These are phyloP conservation scores for Fusarium sp. DNA, from an alignment of 2,329 filamentous ascomycete genomes.

Conservation along the genomic window DNA sequence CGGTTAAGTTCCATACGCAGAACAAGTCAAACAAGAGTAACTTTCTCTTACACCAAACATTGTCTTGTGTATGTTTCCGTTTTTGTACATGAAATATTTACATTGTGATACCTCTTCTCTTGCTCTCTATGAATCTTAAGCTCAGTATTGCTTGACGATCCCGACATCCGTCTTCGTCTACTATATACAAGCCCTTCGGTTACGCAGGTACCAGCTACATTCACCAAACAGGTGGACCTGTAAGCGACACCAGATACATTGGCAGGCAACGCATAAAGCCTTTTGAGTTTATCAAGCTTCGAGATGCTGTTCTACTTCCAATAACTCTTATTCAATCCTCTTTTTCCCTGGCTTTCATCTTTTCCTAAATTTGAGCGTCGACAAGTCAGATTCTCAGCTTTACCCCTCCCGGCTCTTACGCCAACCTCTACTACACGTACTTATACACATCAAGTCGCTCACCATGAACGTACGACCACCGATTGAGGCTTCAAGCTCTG, in stretches of 20 bases:
- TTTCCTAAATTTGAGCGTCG: slow-evolving; percentile 1
- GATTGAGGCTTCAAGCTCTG: slow-evolving; percentile 81
- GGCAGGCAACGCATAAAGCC: slow-evolving; percentile 12
- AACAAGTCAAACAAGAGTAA: slow-evolving; percentile 28
- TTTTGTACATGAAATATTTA: slow-evolving; percentile 10
- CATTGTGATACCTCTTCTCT: not conserved
- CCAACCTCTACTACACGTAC: slow-evolving; percentile 6
- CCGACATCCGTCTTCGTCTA: not conserved
- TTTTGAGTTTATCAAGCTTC: slow-evolving; percentile 12
- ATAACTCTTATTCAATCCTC: slow-evolving; percentile 8
- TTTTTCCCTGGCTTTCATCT: not conserved
- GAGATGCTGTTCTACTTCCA: slow-evolving; percentile 28
- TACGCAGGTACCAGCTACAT: slow-evolving; percentile 19
- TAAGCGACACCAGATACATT: slow-evolving; percentile 28
- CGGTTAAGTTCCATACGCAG: slow-evolving; percentile 29
- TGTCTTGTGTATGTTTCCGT: slow-evolving; percentile 1
- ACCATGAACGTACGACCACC: slow-evolving; percentile 89
- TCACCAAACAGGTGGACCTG: slow-evolving; percentile 35
- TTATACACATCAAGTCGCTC: slow-evolving; percentile 27
- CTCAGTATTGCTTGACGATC: not conserved
- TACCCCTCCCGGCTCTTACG: slow-evolving; percentile 34
- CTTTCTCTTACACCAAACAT: slow-evolving; percentile 29
- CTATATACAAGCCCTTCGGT: slow-evolving; percentile 26
- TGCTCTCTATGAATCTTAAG: not conserved
- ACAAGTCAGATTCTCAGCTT: slow-evolving; percentile 4